A percentile compares a stretch with the other conserved stretches of the same genome.
These are phyloP conservation scores for Sugiyamaella americana DNA, from an alignment of 805 yeast genomes.

Conservation along the genomic window DNA sequence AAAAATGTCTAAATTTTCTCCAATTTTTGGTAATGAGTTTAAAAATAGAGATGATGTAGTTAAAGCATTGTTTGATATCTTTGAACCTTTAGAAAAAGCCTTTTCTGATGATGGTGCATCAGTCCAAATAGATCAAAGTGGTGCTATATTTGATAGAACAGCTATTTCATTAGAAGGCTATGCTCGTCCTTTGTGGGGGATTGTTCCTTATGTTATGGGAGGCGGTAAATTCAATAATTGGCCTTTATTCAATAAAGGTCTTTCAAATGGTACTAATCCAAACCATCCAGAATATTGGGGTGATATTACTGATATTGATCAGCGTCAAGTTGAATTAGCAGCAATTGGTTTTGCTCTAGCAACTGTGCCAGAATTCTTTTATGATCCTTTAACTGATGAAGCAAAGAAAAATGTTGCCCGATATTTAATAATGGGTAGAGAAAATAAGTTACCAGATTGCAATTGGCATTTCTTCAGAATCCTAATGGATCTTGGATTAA, in stretches of 20 bases:
- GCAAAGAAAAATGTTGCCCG: slow-evolving; percentile 20
- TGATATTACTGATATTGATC: slow-evolving; percentile 21
- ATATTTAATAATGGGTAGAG: slow-evolving; percentile 22
- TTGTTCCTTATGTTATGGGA: slow-evolving; percentile 27
- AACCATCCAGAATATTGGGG: slow-evolving; percentile 31
- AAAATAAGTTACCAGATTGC: slow-evolving; percentile 18
- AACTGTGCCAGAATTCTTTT: slow-evolving; percentile 25
- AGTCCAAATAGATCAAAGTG: slow-evolving; percentile 22
- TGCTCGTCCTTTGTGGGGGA: slow-evolving; percentile 31
- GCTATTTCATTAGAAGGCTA: slow-evolving; percentile 31
- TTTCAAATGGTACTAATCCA: slow-evolving; percentile 29
- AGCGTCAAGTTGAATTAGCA: slow-evolving; percentile 30
- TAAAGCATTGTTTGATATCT: slow-evolving; percentile 12
- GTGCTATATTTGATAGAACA: slow-evolving; percentile 24
- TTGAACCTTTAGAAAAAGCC: slow-evolving; percentile 15
- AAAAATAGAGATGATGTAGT: slow-evolving; percentile 13
- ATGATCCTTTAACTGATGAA: slow-evolving; percentile 26
- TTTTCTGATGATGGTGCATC: slow-evolving; percentile 18
- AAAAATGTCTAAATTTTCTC: slow-evolving; percentile 7
- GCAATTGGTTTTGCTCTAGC: slow-evolving; percentile 29
- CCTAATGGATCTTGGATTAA: slow-evolving; percentile 28
- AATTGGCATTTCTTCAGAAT: slow-evolving; percentile 32
- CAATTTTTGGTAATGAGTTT: slow-evolving; percentile 13
- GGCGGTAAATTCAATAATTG: slow-evolving; percentile 24
- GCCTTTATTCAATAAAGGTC: slow-evolving; percentile 25